Conservation (phyloP, 352 stramenopile genomes). For the Globisporangium yorkense region DNA sequence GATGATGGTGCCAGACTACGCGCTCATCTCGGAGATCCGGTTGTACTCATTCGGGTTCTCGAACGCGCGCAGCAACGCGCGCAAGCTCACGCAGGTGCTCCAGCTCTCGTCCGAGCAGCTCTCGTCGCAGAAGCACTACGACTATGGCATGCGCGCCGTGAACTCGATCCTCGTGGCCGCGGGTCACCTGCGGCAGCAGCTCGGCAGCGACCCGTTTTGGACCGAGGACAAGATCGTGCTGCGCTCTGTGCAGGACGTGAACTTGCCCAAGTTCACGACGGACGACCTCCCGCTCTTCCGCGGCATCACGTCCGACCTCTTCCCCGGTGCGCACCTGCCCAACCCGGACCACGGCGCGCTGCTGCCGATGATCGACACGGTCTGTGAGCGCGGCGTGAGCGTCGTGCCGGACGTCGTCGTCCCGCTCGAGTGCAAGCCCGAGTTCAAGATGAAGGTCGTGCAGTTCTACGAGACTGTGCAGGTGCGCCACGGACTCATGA, state of each 20-base stretch:
- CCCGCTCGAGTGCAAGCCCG: conserved; percentile 67
- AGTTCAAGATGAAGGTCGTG: conserved; percentile 88
- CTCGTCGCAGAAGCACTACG: conserved; percentile 93
- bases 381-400: conserved; percentile 58
- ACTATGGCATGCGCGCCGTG: conserved; percentile 95
- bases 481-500: conserved; percentile 94
- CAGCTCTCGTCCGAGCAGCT: conserved; percentile 93
- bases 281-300: conserved; percentile 91
- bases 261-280: conserved; percentile 92
- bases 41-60: conserved; percentile 93
- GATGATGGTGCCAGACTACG: conserved; percentile 96
- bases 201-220: conserved; percentile 85
- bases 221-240: conserved; percentile 91
- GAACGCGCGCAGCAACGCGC: conserved; percentile 83
- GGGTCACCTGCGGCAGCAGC: conserved; percentile 87
- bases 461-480: conserved; percentile 95
- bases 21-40: conserved; percentile 92
- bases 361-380: conserved; percentile 75
- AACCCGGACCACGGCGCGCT: conserved; percentile 83
- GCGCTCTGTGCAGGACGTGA: conserved; percentile 91
- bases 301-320: conserved; percentile 93
- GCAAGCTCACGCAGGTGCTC: conserved; percentile 92
- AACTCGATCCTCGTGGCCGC: conserved; percentile 93
- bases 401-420: conserved; percentile 55
- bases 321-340: conserved; percentile 84